Percentiles rank a stretch among this genome's conserved stretches.
phyloP scores from a whole-genome alignment of 345 rosid genomes.

The Salix udensis region DNA sequence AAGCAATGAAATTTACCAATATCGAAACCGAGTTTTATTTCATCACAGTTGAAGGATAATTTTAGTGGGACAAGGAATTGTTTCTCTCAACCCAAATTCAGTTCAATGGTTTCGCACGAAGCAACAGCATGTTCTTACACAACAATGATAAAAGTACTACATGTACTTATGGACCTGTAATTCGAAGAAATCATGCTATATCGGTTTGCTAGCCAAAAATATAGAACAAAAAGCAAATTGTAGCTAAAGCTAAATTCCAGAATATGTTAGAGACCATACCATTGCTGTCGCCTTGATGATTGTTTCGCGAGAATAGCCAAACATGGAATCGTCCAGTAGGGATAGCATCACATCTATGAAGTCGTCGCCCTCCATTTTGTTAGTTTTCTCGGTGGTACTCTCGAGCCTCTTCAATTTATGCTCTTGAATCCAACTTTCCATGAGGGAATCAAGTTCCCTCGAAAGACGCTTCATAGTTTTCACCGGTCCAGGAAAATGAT shows the following conservation, averaged over 20 bases:
- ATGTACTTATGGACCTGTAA: neutral
- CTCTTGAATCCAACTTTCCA: constrained; percentile 33
- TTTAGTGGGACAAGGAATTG: neutral
- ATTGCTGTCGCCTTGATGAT: constrained; percentile 21
- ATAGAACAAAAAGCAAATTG: neutral
- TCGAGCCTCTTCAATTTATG: constrained; percentile 18
- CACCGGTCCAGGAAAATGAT: constrained; percentile 12
- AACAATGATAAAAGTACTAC: too few relatives aligned
- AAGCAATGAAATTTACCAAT: neutral
- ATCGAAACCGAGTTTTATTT: neutral
- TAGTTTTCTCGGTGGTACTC: neutral
- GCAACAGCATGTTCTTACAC: neutral
- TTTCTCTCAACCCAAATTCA: neutral
- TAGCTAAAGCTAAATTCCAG: neutral
- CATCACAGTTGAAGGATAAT: neutral
- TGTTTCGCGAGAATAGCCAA: constrained; percentile 12
- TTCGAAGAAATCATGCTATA: neutral
- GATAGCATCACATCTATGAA: constrained; percentile 24
- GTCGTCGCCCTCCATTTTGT: constrained; percentile 1
- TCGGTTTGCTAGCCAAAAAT: too few relatives aligned
- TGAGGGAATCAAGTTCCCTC: constrained; percentile 24
- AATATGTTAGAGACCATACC: constrained; percentile 9
- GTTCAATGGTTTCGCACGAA: neutral
- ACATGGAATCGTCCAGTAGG: constrained; percentile 1
- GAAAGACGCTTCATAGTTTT: constrained; percentile 17